Percentiles rank a stretch among this genome's conserved stretches.
Evolutionary conservation across 305 asterid genomes (phyloP).

Genomic region (Lippia alba): DNA sequence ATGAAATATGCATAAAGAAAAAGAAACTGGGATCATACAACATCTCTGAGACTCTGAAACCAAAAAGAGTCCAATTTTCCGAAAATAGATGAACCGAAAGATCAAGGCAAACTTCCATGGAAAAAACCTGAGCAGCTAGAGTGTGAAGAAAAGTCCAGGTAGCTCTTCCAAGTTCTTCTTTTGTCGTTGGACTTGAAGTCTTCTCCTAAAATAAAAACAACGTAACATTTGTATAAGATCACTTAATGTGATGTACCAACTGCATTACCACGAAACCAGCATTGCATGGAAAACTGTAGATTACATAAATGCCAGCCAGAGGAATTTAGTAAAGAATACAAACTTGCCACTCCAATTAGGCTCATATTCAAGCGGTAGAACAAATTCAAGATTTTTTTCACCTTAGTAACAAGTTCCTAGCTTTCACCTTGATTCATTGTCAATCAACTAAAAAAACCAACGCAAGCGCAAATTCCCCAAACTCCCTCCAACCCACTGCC

Average conservation of each 20-base stretch:
- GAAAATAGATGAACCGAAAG: constrained; percentile 11
- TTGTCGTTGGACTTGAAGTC: constrained; percentile 62
- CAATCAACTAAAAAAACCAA: not conserved
- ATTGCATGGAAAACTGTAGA: not conserved
- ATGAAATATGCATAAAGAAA: not conserved
- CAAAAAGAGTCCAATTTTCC: no score
- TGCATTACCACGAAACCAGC: constrained; percentile 11
- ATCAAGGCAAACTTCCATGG: constrained; percentile 6
- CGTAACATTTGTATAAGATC: constrained; percentile 7
- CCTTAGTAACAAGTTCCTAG: no score
- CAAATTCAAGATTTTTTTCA: no score
- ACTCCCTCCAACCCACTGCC: not conserved
- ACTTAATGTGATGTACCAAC: not conserved
- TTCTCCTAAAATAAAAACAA: constrained; percentile 49
- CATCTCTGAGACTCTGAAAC: no score
- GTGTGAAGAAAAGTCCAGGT: constrained; percentile 98
- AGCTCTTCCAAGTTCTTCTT: constrained; percentile 94
- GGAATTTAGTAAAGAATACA: not conserved
- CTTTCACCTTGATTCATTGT: no score
- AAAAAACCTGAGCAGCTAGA: constrained; percentile 87
- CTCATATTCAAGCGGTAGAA: constrained; percentile 3
- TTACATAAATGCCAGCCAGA: not conserved
- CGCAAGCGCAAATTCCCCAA: not conserved
- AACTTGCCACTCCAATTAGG: not conserved
- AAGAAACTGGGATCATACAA: no score